phyloP scores from a whole-genome alignment of 768 basidiomycete genomes.

The Russula sp. region DNA sequence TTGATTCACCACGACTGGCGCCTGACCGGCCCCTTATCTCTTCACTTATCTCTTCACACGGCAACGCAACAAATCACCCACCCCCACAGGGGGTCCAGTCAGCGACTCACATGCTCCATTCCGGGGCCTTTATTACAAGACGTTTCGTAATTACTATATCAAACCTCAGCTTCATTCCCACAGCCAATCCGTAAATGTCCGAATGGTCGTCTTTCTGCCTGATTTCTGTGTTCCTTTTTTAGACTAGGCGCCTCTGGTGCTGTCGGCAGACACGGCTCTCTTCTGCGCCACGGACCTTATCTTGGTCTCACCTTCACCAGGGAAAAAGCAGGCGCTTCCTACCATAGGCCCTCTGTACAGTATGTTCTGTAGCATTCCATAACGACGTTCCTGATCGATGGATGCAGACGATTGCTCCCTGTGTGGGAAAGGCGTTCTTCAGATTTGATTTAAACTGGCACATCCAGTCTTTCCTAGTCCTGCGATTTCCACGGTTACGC shows the following conservation, averaged over 20 bases:
- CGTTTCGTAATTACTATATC: not conserved
- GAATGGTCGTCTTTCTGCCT: not conserved
- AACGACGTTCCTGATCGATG: not conserved
- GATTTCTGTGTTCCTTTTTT: not conserved
- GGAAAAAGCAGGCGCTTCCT: not conserved
- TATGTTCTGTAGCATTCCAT: not conserved
- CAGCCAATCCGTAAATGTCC: not conserved
- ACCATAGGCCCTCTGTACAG: not conserved
- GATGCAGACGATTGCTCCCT: not conserved
- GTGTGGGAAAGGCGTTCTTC: conserved; percentile 1
- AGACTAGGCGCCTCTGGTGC: not conserved
- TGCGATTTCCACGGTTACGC: not conserved
- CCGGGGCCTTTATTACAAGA: not conserved
- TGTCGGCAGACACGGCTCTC: not conserved
- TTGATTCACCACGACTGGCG: not conserved
- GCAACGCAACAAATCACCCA: not conserved
- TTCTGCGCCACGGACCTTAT: not conserved
- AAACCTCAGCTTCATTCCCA: not conserved
- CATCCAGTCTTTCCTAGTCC: not conserved
- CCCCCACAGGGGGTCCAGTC: not conserved
- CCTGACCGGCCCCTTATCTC: conserved; percentile 2
- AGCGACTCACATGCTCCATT: not conserved
- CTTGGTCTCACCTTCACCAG: not conserved
- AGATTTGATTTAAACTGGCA: not conserved
- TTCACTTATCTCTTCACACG: conserved; percentile 11